Conservation (phyloP, 2,329 filamentous ascomycete genomes). For the Pseudogymnoascus sp. region DNA sequence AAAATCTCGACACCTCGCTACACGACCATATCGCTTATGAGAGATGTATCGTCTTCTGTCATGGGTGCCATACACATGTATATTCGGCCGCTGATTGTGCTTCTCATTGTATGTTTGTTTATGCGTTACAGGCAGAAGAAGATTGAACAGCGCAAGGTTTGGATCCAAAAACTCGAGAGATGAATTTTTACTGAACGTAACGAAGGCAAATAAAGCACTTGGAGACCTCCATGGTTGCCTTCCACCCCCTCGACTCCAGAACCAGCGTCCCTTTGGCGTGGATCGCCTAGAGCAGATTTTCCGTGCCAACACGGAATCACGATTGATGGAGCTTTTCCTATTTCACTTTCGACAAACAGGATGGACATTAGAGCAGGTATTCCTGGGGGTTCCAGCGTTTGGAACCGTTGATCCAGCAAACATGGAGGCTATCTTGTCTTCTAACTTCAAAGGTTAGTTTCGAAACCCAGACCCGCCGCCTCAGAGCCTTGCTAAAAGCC, state of each 20-base stretch:
- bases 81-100: background rate
- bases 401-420: constrained; percentile 24
- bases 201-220: background rate
- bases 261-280: constrained; percentile 28
- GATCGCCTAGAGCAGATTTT: constrained; percentile 30
- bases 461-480: background rate
- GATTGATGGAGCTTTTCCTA: constrained; percentile 28
- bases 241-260: constrained; percentile 21
- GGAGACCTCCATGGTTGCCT: constrained; percentile 11
- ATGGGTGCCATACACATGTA: background rate
- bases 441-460: constrained; percentile 18
- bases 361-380: constrained; percentile 20
- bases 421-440: constrained; percentile 23
- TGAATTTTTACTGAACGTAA: background rate
- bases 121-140: background rate
- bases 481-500: background rate
- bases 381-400: constrained; percentile 23
- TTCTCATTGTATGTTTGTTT: background rate
- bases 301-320: constrained; percentile 23
- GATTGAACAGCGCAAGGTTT: background rate
- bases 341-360: constrained; percentile 22
- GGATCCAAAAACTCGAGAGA: background rate
- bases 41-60: background rate
- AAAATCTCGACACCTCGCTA: background rate
- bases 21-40: background rate